Base-by-base conservation (phyloP, 2,329 filamentous ascomycete species). In the Scedosporium apiospermum region DNA sequence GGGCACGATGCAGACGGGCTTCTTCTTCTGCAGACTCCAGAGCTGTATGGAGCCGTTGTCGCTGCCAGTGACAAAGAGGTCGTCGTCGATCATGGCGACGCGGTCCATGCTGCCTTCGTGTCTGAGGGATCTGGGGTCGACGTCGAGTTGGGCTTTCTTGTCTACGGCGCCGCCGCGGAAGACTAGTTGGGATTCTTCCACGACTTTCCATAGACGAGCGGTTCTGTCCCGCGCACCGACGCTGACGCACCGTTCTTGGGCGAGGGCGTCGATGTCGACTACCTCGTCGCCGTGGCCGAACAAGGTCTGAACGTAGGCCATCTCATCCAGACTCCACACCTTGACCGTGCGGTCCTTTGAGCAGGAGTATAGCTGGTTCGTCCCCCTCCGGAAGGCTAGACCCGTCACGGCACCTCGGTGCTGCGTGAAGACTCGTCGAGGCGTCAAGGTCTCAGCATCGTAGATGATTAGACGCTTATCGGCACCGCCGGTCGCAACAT, bases 231-330 rank as follows among this genome's bases (percentile, higher is more conserved):
- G 83, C 5, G 91, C 89, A 62, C 95, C 95, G 18, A 96, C 95
- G 65, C 88, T 95, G 64, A 98, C 82, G 72, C 95, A 97, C 58
- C 91, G 88, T 74, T 98, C 95, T 68, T 92, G 87, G 1, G 88
- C 87, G 65, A 96, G 82, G 23, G 91, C 88, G 66, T 90, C 89
- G 62, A 99, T 85, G 70, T 92, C 90, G 44, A 93, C 82, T 4
- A 98, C 89, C 66, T 90, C 83, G 72, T 98, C 93, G 72, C 97
- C 93, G 76, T 99, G 95, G 55, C 95, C 95, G 71, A 97, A 98
- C 0, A 99, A 81, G 0, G 93, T 98, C 75, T 99, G 95, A 34
- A 97, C 85, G 71, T 98, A 99, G 57, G 93, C 91, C 65, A 96
- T 82, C 72, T 96, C 92, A 68, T 96, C 89, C 53, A 97, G 79